phyloP scores from a whole-genome alignment of 1,139 yeast species.

The Wickerhamiella infanticola region DNA sequence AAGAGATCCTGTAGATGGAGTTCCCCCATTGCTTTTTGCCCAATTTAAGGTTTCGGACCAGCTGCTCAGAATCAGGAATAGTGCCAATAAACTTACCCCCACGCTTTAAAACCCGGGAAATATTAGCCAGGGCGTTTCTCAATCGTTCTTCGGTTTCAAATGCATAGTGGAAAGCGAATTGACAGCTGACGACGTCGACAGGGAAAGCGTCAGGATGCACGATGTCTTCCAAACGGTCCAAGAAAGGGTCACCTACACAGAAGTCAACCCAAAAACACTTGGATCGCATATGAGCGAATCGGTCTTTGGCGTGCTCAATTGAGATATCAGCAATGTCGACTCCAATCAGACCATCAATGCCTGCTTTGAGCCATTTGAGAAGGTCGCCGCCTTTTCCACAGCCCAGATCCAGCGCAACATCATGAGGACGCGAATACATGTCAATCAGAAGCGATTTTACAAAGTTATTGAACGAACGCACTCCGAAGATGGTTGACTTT shows the following conservation, averaged over 20 bases:
- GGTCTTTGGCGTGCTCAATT: conserved; percentile 63
- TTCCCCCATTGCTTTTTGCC: conserved; percentile 69
- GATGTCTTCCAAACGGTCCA: conserved; percentile 51
- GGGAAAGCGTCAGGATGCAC: conserved; percentile 62
- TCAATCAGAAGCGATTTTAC: conserved; percentile 77
- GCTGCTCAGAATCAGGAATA: conserved; percentile 72
- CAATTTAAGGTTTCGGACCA: conserved; percentile 15
- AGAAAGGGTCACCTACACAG: conserved; percentile 86
- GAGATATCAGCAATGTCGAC: conserved; percentile 86
- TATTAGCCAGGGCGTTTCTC: conserved; percentile 53
- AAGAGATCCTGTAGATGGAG: conserved; percentile 61
- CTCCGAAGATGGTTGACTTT: conserved; percentile 68
- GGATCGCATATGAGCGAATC: conserved; percentile 44
- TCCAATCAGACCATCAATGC: conserved; percentile 67
- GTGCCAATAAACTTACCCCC: conserved; percentile 92
- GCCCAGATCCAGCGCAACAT: conserved; percentile 66
- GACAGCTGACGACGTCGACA: conserved; percentile 76
- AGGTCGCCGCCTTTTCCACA: conserved; percentile 98
- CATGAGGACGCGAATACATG: conserved; percentile 35
- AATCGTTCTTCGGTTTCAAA: conserved; percentile 76
- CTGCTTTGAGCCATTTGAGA: conserved; percentile 69
- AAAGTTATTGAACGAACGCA: conserved; percentile 82
- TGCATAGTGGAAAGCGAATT: conserved; percentile 89
- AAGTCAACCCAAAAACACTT: conserved; percentile 52
- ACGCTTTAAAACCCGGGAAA: conserved; percentile 53